Evolutionary conservation across 257 asterid species (phyloP).

Genomic region (Paulownia fortunei): DNA sequence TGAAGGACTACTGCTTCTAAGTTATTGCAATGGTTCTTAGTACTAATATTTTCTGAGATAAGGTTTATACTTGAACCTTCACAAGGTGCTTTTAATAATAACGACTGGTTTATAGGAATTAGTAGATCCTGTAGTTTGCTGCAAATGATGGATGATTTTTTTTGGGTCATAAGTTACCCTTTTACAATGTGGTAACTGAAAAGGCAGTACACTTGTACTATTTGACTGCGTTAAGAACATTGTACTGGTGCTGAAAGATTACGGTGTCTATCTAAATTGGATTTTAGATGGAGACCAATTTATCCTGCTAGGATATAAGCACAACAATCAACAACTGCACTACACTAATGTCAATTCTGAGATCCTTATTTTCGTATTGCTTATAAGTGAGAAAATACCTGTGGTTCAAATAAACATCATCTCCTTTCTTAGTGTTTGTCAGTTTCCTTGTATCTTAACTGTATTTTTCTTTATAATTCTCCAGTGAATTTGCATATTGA

Average conservation of each 20-base stretch:
- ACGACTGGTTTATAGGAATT: background rate
- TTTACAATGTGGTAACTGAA: background rate
- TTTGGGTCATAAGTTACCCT: background rate
- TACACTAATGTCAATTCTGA: no score
- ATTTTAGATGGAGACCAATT: conserved; percentile 8
- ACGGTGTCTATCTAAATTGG: background rate
- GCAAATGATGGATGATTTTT: background rate
- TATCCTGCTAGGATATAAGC: no score
- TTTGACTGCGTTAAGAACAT: background rate
- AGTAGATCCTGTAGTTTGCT: background rate
- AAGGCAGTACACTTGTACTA: background rate
- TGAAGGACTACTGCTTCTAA: background rate
- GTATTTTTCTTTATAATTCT: no score
- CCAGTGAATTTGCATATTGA: no score
- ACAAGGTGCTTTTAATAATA: background rate
- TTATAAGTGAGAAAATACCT: no score
- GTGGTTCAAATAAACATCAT: no score
- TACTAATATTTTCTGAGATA: background rate
- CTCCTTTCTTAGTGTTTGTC: no score
- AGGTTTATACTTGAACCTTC: background rate
- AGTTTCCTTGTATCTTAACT: no score
- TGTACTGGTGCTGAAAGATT: background rate
- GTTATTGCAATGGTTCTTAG: background rate
- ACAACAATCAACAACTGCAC: no score
- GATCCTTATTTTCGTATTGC: no score